Evolutionary conservation across 2,329 filamentous ascomycete genomes (phyloP).

Genomic region (Trichoderma hamatum): DNA sequence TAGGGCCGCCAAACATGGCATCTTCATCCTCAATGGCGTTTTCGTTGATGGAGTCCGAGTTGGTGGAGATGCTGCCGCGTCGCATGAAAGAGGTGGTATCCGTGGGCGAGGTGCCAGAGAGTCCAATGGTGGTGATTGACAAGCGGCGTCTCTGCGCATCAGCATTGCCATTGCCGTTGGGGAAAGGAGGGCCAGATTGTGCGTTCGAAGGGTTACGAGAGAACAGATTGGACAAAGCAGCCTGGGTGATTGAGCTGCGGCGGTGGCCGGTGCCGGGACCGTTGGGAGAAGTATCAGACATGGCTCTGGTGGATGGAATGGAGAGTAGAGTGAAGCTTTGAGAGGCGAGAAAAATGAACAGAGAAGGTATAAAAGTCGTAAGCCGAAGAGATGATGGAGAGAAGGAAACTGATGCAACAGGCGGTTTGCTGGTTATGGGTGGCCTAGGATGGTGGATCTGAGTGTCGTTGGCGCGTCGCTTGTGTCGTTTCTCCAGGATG

Average conservation of each 20-base stretch:
- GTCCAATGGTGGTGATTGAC: constrained; percentile 72
- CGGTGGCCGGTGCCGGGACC: constrained; percentile 49
- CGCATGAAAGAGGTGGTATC: constrained; percentile 57
- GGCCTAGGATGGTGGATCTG: constrained; percentile 6
- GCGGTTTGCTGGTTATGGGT: constrained; percentile 10
- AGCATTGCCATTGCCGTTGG: constrained; percentile 48
- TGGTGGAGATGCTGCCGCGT: constrained; percentile 71
- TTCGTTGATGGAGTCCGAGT: constrained; percentile 69
- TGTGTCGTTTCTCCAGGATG: constrained; percentile 1
- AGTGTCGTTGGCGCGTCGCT: constrained; percentile 3
- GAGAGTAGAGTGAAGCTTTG: not conserved
- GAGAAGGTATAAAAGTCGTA: constrained; percentile 6
- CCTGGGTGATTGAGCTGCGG: constrained; percentile 60
- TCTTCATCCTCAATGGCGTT: constrained; percentile 73
- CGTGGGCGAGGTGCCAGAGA: constrained; percentile 72
- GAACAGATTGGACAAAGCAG: constrained; percentile 62
- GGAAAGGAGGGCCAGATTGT: constrained; percentile 48
- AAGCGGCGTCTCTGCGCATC: constrained; percentile 68
- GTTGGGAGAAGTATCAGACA: constrained; percentile 42
- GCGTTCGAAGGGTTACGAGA: constrained; percentile 58
- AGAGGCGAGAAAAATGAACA: constrained; percentile 5
- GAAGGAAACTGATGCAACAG: not conserved
- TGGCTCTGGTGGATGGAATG: constrained; percentile 34
- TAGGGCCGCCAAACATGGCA: constrained; percentile 50
- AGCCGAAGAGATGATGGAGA: not conserved